Evolutionary conservation across 2,329 filamentous ascomycete genomes (phyloP), one percentile per base, ranked within the genome.

Genomic region (Verticillium dahliae): DNA sequence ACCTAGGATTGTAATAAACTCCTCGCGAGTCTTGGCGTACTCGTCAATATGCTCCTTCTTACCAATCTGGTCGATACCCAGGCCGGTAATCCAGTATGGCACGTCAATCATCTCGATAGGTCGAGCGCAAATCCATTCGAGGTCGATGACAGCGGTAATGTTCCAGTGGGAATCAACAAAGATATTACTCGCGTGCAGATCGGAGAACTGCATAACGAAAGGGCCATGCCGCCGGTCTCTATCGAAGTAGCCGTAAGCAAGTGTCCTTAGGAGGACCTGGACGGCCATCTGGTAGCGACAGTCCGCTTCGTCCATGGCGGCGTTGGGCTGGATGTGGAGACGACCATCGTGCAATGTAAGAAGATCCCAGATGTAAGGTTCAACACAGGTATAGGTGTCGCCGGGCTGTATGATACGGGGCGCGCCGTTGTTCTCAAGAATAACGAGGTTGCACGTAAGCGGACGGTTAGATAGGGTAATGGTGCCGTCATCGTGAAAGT

Each of bases 81-180:
- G 61, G 64, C 57, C 59, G 56, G 71, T 72, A 38, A 75, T 67
- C 73, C 69, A 76, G 64, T 71, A 72, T 3, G 69, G 71, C 5
- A 72, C 67, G 4, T 60, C 34, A 52, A 73, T 56, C 69, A 72
- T 72, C 61, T 75, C 72, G 10, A 63, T 59, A 54, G 70, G 71
- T 34, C 69, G 66, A 27, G 72, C 64, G 63, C 68, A 75, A 22
- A 73, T 65, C 72, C 70, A 76, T 65, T 75, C 73, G 22, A 72
- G 67, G 62, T 76, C 72, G 15, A 76, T 70, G 1, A 75, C 39
- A 54, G 65, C 66, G 10, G 66, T 72, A 35, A 76, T 65, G 57
- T 76, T 73, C 72, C 72, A 74, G 33, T 74, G 57, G 31, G 73
- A 58, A 60, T 76, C 71, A 11, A 75, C 71, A 34, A 76, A 68